These are phyloP conservation scores for Exserohilum rostratum DNA, from an alignment of 2,329 filamentous ascomycete species.

Conservation along the genomic window DNA sequence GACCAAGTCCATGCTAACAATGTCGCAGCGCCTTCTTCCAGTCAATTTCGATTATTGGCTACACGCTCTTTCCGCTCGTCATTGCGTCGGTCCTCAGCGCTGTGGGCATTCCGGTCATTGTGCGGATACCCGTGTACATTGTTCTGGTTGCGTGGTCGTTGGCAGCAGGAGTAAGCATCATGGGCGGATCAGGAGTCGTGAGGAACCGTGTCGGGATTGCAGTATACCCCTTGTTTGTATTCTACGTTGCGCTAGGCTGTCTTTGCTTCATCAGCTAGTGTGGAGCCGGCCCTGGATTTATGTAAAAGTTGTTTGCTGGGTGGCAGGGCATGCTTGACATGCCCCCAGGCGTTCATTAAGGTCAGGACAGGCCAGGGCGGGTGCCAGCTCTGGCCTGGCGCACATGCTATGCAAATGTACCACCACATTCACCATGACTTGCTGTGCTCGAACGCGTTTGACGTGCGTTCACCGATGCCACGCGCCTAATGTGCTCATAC, in stretches of 20 bases:
- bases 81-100: constrained; percentile 90
- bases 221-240: constrained; percentile 92
- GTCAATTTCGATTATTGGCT: constrained; percentile 96
- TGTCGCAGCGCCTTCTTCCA: constrained; percentile 89
- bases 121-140: constrained; percentile 87
- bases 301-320: constrained; percentile 3
- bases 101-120: constrained; percentile 76
- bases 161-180: constrained; percentile 92
- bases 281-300: constrained; percentile 4
- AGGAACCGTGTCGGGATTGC: constrained; percentile 93
- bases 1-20: constrained; percentile 34
- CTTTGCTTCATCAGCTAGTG: constrained; percentile 93
- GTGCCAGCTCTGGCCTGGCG: background rate
- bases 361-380: background rate
- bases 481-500: constrained; percentile 11
- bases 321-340: background rate
- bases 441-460: background rate
- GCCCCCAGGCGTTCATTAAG: constrained; percentile 14
- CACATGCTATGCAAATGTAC: background rate
- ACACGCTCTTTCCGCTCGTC: constrained; percentile 95
- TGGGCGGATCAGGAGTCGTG: constrained; percentile 93
- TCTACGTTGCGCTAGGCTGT: constrained; percentile 91
- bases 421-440: background rate
- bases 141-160: constrained; percentile 90
- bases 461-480: background rate